phyloP scores from a whole-genome alignment of 257 asterid species.

The Lithospermum erythrorhizon region DNA sequence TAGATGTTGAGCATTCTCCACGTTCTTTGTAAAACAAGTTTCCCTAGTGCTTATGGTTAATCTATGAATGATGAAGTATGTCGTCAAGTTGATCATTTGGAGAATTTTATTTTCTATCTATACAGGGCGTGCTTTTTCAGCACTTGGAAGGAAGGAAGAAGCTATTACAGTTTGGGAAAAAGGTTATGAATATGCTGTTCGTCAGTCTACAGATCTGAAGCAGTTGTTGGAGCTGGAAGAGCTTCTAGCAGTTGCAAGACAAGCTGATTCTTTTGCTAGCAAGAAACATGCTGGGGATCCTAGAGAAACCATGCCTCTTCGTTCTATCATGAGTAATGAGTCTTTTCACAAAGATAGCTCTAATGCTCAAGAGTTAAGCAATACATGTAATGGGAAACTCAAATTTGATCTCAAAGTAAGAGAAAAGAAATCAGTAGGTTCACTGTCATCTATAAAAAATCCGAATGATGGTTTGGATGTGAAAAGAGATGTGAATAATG shows the following conservation, averaged over 20 bases:
- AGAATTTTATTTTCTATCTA: neutral
- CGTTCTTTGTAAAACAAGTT: no score
- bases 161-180: conserved; percentile 82
- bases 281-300: conserved; percentile 26
- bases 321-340: conserved; percentile 31
- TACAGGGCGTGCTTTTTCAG: conserved; percentile 76
- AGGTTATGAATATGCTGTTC: conserved; percentile 68
- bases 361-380: no score
- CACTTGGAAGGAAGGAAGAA: conserved; percentile 76
- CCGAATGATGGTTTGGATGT: no score
- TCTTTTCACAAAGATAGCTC: no score
- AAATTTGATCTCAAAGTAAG: no score
- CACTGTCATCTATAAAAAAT: no score
- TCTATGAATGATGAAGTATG: no score
- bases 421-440: no score
- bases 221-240: conserved; percentile 83
- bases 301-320: conserved; percentile 27
- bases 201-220: conserved; percentile 74
- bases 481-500: no score
- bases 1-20: no score
- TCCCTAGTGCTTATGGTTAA: no score
- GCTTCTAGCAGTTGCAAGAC: conserved; percentile 47
- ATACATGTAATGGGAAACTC: no score
- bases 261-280: conserved; percentile 21
- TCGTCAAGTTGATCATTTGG: conserved; percentile 1